phyloP scores from a whole-genome alignment of 352 stramenopile genomes.

The Plasmopara muralis region DNA sequence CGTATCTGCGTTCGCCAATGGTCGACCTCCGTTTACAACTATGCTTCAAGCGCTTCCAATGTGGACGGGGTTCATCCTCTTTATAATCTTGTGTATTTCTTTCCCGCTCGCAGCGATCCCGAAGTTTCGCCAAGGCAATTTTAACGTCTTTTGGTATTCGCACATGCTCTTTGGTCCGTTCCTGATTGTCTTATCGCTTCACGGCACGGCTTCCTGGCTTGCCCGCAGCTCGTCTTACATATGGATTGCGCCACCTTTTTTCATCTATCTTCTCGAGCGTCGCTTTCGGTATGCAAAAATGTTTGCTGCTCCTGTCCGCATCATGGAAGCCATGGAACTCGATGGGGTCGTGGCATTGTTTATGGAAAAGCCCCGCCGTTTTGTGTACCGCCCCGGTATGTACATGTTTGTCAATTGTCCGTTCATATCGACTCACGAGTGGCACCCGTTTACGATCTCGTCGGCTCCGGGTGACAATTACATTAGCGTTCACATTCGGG shows the following conservation, averaged over 20 bases:
- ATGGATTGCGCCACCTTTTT: conserved; percentile 58
- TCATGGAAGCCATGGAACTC: conserved; percentile 61
- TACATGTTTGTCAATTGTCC: conserved; percentile 88
- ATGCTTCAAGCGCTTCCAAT: conserved; percentile 69
- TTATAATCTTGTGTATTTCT: conserved; percentile 58
- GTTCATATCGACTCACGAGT: conserved; percentile 72
- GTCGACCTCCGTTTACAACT: conserved; percentile 49
- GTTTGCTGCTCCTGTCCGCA: conserved; percentile 53
- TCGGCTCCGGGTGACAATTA: conserved; percentile 80
- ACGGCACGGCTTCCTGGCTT: conserved; percentile 63
- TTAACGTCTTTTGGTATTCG: conserved; percentile 80
- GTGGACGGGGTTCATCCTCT: conserved; percentile 62
- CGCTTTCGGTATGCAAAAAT: conserved; percentile 69
- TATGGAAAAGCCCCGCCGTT: conserved; percentile 71
- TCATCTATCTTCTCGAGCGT: conserved; percentile 64
- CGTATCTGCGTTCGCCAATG: conserved; percentile 41
- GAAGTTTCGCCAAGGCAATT: conserved; percentile 65
- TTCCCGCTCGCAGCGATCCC: conserved; percentile 65
- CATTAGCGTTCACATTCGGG: conserved; percentile 73
- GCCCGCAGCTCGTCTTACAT: conserved; percentile 47
- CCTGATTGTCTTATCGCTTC: conserved; percentile 53
- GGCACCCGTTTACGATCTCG: conserved; percentile 90
- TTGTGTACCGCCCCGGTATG: conserved; percentile 71
- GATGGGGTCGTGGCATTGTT: conserved; percentile 63
- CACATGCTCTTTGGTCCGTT: conserved; percentile 78